Base-by-base conservation (phyloP, 495 filamentous ascomycete genomes). In the Hyphodiscus hymeniophilus region DNA sequence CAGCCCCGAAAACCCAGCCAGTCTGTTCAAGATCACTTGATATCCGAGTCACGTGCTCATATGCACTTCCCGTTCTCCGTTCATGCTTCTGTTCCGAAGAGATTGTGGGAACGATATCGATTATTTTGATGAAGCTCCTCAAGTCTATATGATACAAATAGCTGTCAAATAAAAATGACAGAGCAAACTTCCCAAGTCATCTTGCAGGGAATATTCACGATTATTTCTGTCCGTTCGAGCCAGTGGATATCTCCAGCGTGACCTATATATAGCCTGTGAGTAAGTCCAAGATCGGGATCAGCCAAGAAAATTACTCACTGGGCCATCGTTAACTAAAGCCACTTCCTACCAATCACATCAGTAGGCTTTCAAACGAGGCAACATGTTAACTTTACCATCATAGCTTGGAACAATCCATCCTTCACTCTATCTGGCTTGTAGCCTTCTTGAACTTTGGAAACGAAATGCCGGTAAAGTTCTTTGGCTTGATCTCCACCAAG, bases 351-450 rank as follows among this genome's bases (percentile, higher is more conserved):
- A 11, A 1, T 16, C 15, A 7, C 3, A n/a, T 56, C 15, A 56
- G 51, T 34, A 23, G 38, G 26, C 16, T 43, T 2, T 11, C 2
- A 10, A 10, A 18, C 4, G 5, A 24, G n/a, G n/a, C n/a, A n/a
- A 42, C 13, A 32, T 13, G 11, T 6, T 13, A 26, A 20, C 0
- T 35, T 40, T 46, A 53, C 54, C 56, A 59, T 99, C 89, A 95
- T 95, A 43, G 94, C 92, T 57, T 95, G 90, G 63, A 97, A 99
- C 30, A 95, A 80, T 12, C 94, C 94, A 60, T 97, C 84, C 59
- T 94, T 89, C 50, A 99, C 89, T 53, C 76, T 84, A 13, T 89
- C 87, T 7, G 77, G 63, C 3, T 67, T 63, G 61, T 97, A 94
- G 3, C 77, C 65, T 54, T 84, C 74, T 50, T 84, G 73, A 20